phyloP scores from a whole-genome alignment of 2,329 filamentous ascomycete species.

The Didymella glomerata region DNA sequence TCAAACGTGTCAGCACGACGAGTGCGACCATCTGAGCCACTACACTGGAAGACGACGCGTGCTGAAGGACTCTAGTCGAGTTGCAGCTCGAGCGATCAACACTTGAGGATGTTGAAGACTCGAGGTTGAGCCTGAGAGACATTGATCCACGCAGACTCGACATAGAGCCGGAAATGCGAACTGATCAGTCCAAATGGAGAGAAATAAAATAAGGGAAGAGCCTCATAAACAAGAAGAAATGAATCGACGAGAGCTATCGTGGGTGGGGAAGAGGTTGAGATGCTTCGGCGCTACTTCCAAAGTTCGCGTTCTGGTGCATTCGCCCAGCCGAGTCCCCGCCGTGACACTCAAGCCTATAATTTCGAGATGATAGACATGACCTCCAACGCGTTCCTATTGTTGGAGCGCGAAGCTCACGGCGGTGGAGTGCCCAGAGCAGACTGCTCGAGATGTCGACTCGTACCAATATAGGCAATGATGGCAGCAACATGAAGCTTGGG shows the following conservation, averaged over 20 bases:
- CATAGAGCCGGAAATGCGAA: neutral
- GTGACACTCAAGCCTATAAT: neutral
- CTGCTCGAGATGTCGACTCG: neutral
- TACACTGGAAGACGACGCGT: neutral
- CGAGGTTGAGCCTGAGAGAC: neutral
- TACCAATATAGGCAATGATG: neutral
- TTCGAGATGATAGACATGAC: neutral
- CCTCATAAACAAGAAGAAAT: neutral
- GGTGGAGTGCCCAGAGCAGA: neutral
- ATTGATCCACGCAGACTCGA: neutral
- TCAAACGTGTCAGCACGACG: slow-evolving; percentile 7
- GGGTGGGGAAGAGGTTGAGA: slow-evolving; percentile 14
- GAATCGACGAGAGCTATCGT: slow-evolving; percentile 6
- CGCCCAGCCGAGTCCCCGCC: slow-evolving; percentile 16
- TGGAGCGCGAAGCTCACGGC: neutral
- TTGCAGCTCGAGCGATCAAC: neutral
- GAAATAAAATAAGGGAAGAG: neutral
- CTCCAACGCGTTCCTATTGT: neutral
- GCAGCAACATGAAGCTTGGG: neutral
- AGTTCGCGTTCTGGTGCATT: slow-evolving; percentile 23
- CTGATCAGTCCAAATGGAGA: neutral
- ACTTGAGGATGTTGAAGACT: neutral
- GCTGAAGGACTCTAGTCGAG: neutral
- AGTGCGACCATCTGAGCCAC: neutral
- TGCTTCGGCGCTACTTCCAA: slow-evolving; percentile 21